These are phyloP conservation scores for Aspergillus spinulosporus DNA, from an alignment of 2,329 filamentous ascomycete species.

Conservation along the genomic window DNA sequence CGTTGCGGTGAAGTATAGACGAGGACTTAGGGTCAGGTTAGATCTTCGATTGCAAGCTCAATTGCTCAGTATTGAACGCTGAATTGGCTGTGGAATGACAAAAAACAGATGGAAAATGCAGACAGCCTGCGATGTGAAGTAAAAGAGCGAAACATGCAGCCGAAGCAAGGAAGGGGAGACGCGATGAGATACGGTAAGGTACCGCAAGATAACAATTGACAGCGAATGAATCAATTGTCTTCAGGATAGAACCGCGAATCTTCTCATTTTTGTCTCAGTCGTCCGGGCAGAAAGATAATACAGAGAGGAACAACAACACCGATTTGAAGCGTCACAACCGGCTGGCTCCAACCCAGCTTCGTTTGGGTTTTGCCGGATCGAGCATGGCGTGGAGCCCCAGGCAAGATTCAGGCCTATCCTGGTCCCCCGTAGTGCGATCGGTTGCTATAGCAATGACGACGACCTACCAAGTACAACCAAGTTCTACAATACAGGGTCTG, in stretches of 20 bases:
- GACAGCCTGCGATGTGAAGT: slow-evolving; percentile 23
- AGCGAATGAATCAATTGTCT: neutral
- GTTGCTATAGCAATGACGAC: slow-evolving; percentile 34
- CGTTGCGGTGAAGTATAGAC: neutral
- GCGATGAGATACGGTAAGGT: neutral
- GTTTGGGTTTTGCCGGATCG: slow-evolving; percentile 31
- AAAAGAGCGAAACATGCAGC: slow-evolving; percentile 28
- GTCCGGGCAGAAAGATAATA: neutral
- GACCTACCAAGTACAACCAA: neutral
- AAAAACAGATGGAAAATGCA: neutral
- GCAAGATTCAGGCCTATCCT: slow-evolving; percentile 13
- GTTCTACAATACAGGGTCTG: neutral
- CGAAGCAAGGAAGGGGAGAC: slow-evolving; percentile 6
- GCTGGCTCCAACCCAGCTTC: slow-evolving; percentile 2
- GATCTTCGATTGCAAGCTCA: neutral
- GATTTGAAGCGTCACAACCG: slow-evolving; percentile 7
- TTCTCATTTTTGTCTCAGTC: neutral
- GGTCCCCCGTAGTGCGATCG: neutral
- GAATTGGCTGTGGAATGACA: neutral
- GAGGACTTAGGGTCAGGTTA: neutral
- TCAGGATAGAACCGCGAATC: neutral
- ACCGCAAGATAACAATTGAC: neutral
- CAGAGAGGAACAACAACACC: slow-evolving; percentile 12
- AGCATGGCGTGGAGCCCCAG: slow-evolving; percentile 24
- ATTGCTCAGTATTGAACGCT: neutral